phyloP scores from a whole-genome alignment of 371 early-diverging fungal genomes.

The Polyrhizophydium stewartii region DNA sequence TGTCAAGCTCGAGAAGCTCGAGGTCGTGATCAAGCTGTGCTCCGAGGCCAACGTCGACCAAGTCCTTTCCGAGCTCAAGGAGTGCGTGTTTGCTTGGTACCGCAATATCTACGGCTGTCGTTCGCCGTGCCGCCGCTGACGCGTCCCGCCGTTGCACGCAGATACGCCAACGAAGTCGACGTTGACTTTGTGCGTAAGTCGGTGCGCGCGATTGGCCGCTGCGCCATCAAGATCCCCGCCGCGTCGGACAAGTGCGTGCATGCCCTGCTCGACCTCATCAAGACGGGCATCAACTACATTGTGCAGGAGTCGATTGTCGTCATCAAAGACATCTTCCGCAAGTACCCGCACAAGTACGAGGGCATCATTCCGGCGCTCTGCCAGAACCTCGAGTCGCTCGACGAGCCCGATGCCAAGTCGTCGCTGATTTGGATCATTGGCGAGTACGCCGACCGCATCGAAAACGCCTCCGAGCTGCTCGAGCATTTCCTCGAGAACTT shows the following conservation, averaged over 20 bases:
- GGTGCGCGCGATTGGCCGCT: conserved; percentile 86
- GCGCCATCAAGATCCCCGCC: conserved; percentile 86
- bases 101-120: not conserved
- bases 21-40: conserved; percentile 86
- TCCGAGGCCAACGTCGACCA: conserved; percentile 83
- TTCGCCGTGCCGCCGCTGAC: no score
- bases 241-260: conserved; percentile 86
- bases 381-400: conserved; percentile 81
- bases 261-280: conserved; percentile 82
- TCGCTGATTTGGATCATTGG: conserved; percentile 96
- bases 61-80: conserved; percentile 87
- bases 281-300: conserved; percentile 85
- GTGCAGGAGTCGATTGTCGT: conserved; percentile 92
- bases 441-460: conserved; percentile 90
- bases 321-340: conserved; percentile 92
- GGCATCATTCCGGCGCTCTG: conserved; percentile 82
- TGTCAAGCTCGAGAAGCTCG: conserved; percentile 95
- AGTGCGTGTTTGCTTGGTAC: conserved; percentile 49
- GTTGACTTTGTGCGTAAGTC: conserved; percentile 93
- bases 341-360: conserved; percentile 86
- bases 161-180: conserved; percentile 94
- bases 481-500: conserved; percentile 74
- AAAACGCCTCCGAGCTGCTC: conserved; percentile 79
- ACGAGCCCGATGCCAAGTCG: conserved; percentile 91
- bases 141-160: conserved; percentile 14